These are phyloP conservation scores for Camellia oleifera DNA, from an alignment of 179 eudicot genomes.

Conservation along the genomic window DNA sequence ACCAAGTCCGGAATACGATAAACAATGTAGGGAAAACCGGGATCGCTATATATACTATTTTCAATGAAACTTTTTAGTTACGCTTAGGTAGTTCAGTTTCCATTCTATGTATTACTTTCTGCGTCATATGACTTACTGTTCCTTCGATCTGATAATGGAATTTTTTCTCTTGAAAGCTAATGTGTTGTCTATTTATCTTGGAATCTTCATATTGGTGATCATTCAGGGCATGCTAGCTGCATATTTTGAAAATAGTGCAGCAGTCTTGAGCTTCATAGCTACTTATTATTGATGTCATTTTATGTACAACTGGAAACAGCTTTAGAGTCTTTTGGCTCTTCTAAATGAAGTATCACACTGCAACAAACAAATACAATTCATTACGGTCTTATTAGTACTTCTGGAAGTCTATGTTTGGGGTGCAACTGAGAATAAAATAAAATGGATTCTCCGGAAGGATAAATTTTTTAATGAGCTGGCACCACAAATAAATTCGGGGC, in stretches of 20 bases:
- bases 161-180: not conserved
- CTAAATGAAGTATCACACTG: slow-evolving; percentile 10
- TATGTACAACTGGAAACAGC: not conserved
- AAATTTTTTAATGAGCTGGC: not conserved
- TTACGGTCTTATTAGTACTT: not conserved
- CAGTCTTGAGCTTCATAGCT: not conserved
- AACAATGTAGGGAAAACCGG: too few relatives aligned
- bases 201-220: not conserved
- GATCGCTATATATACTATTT: not conserved
- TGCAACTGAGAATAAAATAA: not conserved
- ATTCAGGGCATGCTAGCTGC: not conserved
- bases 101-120: not conserved
- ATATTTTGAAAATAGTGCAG: not conserved
- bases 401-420: not conserved
- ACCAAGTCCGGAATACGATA: too few relatives aligned
- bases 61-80: not conserved
- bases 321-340: not conserved
- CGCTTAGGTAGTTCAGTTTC: not conserved
- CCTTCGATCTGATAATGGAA: not conserved
- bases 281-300: slow-evolving; percentile 10
- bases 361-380: not conserved
- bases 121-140: not conserved
- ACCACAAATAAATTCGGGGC: not conserved
- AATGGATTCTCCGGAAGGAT: not conserved
- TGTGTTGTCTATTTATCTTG: not conserved